Evolutionary conservation across 257 asterid species (phyloP).

Genomic region (Solanum corneliomulleri): DNA sequence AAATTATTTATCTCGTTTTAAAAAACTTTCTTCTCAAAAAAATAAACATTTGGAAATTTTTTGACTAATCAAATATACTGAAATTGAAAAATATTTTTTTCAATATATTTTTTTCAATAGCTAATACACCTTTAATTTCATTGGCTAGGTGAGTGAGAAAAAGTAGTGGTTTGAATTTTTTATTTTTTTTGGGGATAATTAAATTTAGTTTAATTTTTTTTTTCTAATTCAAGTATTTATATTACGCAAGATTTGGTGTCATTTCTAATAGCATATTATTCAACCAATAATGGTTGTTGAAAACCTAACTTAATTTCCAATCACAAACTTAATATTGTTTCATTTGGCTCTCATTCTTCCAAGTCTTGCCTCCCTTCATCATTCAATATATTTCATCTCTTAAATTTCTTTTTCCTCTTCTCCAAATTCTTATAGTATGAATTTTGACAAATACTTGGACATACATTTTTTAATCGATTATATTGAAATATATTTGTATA

Average conservation of each 20-base stretch:
- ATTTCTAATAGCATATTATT: background rate
- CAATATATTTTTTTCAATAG: background rate
- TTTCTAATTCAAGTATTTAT: background rate
- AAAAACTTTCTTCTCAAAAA: too few relatives aligned
- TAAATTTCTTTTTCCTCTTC: background rate
- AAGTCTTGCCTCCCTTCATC: conserved; percentile 12
- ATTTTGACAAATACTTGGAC: background rate
- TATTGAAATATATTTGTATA: too few relatives aligned
- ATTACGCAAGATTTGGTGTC: background rate
- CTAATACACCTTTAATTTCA: background rate
- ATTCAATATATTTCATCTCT: background rate
- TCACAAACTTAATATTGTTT: background rate
- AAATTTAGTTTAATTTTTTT: too few relatives aligned
- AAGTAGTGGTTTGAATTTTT: too few relatives aligned
- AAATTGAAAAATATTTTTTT: too few relatives aligned
- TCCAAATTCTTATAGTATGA: background rate
- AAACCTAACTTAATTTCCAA: background rate
- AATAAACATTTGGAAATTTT: too few relatives aligned
- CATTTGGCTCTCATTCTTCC: conserved; percentile 32
- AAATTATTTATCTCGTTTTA: background rate
- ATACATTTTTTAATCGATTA: background rate
- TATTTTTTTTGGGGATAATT: too few relatives aligned
- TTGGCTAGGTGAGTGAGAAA: background rate
- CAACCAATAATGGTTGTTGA: background rate
- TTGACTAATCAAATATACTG: too few relatives aligned